phyloP scores from a whole-genome alignment of 768 basidiomycete species.

The Pluteus cervinus region DNA sequence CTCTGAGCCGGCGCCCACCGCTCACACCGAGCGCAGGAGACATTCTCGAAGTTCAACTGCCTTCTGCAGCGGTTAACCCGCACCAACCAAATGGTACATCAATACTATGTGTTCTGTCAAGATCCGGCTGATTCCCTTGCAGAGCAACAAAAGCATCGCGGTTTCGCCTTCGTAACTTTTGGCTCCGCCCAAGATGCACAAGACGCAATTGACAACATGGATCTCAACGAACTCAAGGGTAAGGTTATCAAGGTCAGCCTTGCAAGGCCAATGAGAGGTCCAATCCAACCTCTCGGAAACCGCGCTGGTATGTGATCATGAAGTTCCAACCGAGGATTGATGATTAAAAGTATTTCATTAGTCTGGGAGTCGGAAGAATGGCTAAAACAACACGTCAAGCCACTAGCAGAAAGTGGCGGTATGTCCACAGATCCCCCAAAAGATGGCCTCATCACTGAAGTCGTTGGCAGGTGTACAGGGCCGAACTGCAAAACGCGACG shows the following conservation, averaged over 20 bases:
- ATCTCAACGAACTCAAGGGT: constrained; percentile 82
- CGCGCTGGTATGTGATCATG: constrained; percentile 58
- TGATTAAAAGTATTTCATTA: constrained; percentile 21
- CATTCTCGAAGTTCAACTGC: constrained; percentile 87
- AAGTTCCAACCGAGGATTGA: constrained; percentile 1
- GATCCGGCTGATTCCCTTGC: constrained; percentile 8
- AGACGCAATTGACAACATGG: constrained; percentile 99
- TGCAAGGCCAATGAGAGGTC: constrained; percentile 75
- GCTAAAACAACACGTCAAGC: constrained; percentile 77
- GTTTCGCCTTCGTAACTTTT: constrained; percentile 92
- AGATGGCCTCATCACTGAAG: background rate
- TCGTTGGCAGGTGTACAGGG: constrained; percentile 46
- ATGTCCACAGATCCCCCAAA: constrained; percentile 11
- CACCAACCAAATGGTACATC: constrained; percentile 45
- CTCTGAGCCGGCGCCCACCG: constrained; percentile 1
- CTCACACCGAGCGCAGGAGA: no score
- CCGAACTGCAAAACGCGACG: constrained; percentile 31
- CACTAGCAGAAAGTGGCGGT: constrained; percentile 73
- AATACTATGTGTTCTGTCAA: constrained; percentile 2
- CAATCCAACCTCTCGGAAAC: constrained; percentile 61
- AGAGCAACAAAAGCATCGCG: constrained; percentile 77
- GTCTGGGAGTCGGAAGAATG: constrained; percentile 98
- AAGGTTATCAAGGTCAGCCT: constrained; percentile 78
- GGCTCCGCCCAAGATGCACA: constrained; percentile 77
- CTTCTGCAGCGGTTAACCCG: constrained; percentile 69